Percentiles rank a stretch among this genome's conserved stretches.
These are phyloP conservation scores for Globisporangium nagaii DNA, from an alignment of 352 stramenopile genomes.

Conservation along the genomic window DNA sequence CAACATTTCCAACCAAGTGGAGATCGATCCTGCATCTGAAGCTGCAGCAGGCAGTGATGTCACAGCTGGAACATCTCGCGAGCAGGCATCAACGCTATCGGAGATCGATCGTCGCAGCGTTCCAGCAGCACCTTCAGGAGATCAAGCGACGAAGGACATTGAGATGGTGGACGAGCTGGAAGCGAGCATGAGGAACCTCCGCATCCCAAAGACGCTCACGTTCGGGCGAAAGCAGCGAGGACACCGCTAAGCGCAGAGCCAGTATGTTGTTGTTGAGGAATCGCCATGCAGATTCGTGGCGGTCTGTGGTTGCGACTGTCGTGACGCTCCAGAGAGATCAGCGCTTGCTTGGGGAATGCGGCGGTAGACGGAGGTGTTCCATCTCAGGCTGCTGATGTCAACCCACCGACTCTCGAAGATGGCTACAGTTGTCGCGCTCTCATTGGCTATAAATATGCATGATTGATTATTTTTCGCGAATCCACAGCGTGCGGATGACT, in stretches of 20 bases:
- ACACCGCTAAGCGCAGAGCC: not conserved
- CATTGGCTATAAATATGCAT: no score
- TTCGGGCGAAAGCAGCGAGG: constrained; percentile 22
- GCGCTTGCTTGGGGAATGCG: no score
- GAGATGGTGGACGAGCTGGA: constrained; percentile 21
- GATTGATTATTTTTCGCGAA: no score
- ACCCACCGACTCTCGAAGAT: no score
- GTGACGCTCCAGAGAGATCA: no score
- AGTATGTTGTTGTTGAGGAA: no score
- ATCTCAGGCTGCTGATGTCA: no score
- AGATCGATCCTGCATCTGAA: constrained; percentile 14
- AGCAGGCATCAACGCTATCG: not conserved
- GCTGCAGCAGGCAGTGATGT: not conserved
- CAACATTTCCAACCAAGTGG: constrained; percentile 11
- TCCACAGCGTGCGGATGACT: no score
- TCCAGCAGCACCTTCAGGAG: not conserved
- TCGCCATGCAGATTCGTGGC: no score
- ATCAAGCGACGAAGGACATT: constrained; percentile 7
- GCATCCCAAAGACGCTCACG: constrained; percentile 28
- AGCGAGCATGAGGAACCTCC: constrained; percentile 19
- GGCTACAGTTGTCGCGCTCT: no score
- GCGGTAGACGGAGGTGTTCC: no score
- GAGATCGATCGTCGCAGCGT: not conserved
- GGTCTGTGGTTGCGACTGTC: no score
- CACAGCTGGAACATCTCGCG: not conserved